Evolutionary conservation across 768 basidiomycete genomes (phyloP), one percentile per base, ranked within the genome.

Genomic region (Podaxis pistillaris): DNA sequence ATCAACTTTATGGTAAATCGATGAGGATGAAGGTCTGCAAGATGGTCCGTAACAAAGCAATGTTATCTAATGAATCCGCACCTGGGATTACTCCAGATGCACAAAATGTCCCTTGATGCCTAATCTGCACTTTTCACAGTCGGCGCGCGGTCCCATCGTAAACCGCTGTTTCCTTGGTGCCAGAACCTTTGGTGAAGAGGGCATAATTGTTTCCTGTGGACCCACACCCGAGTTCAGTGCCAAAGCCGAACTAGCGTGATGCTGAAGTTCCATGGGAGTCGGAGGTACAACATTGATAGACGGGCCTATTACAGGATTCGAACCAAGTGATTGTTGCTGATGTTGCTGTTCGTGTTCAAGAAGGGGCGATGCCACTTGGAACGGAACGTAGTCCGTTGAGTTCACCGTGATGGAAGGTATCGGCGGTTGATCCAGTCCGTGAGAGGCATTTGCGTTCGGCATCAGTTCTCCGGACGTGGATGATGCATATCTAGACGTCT

Each of bases 41-140:
- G 33, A 30, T 33, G 30, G 26, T 26, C 19, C 12, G 4, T 40
- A 40, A 40, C n/a, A 22, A 15, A 46, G 17, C 38, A 22, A 37
- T 50, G 38, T 37, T 17, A 44, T 26, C 22, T 22, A 26, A 36
- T 8, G 56, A 36, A 19, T 24, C 53, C 12, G 17, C 37, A 28
- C 24, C 40, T 37, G n/a, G 19, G 55, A 22, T 63, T 66, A 87
- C 66, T 84, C 82, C 64, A 87, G 78, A 74, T 91, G 90, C 73
- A 86, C 83, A 74, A 82, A 90, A 68, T 91, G 90, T 2, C 90
- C 90, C 69, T 86, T 87, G 1, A 89, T 81, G 4, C 85, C 81
- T 67, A 82, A 72, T 49, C 81, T 77, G 71, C 89, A 90, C 63
- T 88, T 89, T 54, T 85, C 74, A 68, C 88, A 90, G 68, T 87